Conservation (phyloP, 179 eudicot genomes). For the Silene noctiflora region DNA sequence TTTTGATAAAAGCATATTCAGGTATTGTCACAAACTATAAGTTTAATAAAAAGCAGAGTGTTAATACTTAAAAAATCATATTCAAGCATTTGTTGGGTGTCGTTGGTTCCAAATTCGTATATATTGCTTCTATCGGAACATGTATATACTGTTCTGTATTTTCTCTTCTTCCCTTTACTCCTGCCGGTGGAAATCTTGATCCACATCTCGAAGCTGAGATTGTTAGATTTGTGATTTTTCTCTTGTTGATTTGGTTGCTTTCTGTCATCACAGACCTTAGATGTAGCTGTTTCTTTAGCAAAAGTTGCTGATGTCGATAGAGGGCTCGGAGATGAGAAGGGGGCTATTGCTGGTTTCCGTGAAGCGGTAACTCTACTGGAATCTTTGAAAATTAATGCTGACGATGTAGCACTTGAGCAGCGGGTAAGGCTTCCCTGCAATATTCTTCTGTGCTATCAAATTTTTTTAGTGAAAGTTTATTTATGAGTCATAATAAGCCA, state of each 20-base stretch:
- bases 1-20: too few relatives aligned
- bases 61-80: too few relatives aligned
- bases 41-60: too few relatives aligned
- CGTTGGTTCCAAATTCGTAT: too few relatives aligned
- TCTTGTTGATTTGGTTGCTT: slow-evolving; percentile 1
- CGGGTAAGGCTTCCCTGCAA: slow-evolving; percentile 51
- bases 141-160: too few relatives aligned
- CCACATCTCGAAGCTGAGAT: too few relatives aligned
- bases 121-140: too few relatives aligned
- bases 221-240: neutral
- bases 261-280: slow-evolving; percentile 49
- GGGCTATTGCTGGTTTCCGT: slow-evolving; percentile 61
- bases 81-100: too few relatives aligned
- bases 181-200: too few relatives aligned
- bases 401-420: slow-evolving; percentile 65
- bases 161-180: too few relatives aligned
- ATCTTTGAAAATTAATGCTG: slow-evolving; percentile 47
- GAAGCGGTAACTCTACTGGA: slow-evolving; percentile 67
- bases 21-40: too few relatives aligned
- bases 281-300: slow-evolving; percentile 81
- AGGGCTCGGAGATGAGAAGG: slow-evolving; percentile 60
- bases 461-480: neutral
- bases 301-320: slow-evolving; percentile 97
- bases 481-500: too few relatives aligned
- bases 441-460: neutral